Evolutionary conservation across 345 rosid genomes (phyloP).

Genomic region (Gossypium longicalyx): DNA sequence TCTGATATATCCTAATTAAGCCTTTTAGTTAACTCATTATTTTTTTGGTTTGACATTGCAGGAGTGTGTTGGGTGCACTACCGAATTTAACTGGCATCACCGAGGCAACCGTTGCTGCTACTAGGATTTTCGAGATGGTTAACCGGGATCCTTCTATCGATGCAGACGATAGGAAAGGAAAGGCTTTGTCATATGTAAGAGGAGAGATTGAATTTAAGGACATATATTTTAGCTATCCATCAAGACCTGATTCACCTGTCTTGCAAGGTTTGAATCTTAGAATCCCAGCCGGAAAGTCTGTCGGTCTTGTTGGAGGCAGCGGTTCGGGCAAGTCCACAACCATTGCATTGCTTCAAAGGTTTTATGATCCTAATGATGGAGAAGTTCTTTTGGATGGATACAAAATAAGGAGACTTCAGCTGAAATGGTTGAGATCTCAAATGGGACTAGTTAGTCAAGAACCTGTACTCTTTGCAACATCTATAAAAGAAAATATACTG

Average conservation of each 20-base stretch:
- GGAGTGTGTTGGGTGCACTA: constrained; percentile 53
- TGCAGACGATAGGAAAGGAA: constrained; percentile 50
- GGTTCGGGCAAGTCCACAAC: constrained; percentile 70
- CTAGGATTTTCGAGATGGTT: constrained; percentile 47
- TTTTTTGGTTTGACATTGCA: constrained; percentile 22
- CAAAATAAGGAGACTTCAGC: constrained; percentile 50
- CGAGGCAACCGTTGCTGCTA: constrained; percentile 47
- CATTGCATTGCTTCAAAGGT: constrained; percentile 58
- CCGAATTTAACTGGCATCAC: constrained; percentile 58
- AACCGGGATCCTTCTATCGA: constrained; percentile 48
- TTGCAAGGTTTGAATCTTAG: constrained; percentile 50
- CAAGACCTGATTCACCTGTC: constrained; percentile 56
- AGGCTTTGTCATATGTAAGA: constrained; percentile 58
- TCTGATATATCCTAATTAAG: not conserved
- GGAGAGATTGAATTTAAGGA: constrained; percentile 55
- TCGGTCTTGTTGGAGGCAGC: constrained; percentile 68
- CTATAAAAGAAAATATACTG: constrained; percentile 55
- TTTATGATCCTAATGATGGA: constrained; percentile 55
- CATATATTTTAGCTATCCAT: constrained; percentile 48
- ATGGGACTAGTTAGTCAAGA: constrained; percentile 8
- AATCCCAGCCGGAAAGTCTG: constrained; percentile 54
- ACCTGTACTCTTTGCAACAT: constrained; percentile 19
- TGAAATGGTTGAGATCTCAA: constrained; percentile 40
- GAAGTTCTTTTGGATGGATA: constrained; percentile 55
- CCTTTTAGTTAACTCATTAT: constrained; percentile 14